Conservation (phyloP, 257 asterid species). For the Gynochthodes officinalis region DNA sequence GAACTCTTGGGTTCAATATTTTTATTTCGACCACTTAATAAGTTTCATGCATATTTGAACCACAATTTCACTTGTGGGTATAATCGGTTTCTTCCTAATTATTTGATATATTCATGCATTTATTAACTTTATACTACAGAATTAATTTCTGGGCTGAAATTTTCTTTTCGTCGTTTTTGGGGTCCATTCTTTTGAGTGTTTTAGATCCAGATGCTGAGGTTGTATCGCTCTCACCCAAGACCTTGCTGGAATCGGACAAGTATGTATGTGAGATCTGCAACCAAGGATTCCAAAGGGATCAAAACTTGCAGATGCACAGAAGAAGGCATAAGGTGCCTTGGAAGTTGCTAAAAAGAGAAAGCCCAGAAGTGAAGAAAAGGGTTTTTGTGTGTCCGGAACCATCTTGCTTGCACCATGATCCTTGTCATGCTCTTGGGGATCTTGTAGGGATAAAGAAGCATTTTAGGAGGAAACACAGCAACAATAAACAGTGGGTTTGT, state of each 20-base stretch:
- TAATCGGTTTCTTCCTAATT: too few relatives aligned
- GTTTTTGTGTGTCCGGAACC: constrained; percentile 55
- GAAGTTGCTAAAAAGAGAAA: constrained; percentile 80
- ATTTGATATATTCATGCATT: not conserved
- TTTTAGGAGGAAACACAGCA: constrained; percentile 46
- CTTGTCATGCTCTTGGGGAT: constrained; percentile 52
- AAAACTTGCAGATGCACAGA: constrained; percentile 89
- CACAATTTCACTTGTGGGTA: not conserved
- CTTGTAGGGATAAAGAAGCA: constrained; percentile 52
- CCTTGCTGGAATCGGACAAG: constrained; percentile 74
- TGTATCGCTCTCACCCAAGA: constrained; percentile 73
- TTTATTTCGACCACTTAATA: not conserved
- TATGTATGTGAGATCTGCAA: constrained; percentile 96
- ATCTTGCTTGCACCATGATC: constrained; percentile 44
- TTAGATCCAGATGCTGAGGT: constrained; percentile 96
- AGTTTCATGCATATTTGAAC: not conserved
- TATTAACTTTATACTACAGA: not conserved
- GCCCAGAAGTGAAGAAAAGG: constrained; percentile 32
- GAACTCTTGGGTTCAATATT: not conserved
- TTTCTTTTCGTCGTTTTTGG: too few relatives aligned
- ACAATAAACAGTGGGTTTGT: constrained; percentile 48
- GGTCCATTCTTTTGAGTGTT: not conserved
- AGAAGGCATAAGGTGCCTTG: constrained; percentile 89
- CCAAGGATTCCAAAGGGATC: constrained; percentile 90
- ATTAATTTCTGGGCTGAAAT: too few relatives aligned